These are phyloP conservation scores for Trichoderma polysporum DNA, from an alignment of 2,329 filamentous ascomycete genomes.

Conservation along the genomic window DNA sequence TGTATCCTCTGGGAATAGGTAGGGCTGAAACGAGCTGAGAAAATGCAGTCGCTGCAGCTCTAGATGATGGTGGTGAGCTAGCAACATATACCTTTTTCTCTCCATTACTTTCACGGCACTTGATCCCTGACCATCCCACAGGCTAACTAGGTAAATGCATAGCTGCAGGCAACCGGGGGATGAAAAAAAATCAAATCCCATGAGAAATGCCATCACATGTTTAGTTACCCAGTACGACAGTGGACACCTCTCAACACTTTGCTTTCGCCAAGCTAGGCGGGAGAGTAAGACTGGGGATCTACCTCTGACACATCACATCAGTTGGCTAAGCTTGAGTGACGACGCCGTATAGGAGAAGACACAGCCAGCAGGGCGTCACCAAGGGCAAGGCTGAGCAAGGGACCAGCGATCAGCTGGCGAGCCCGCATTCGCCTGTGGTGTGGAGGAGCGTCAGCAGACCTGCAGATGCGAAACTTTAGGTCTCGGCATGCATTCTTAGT, in stretches of 20 bases:
- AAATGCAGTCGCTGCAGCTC: background rate
- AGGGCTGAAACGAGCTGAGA: slow-evolving; percentile 12
- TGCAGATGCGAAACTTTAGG: slow-evolving; percentile 6
- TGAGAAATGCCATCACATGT: slow-evolving; percentile 12
- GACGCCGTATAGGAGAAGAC: background rate
- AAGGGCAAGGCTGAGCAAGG: slow-evolving; percentile 16
- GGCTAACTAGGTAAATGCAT: background rate
- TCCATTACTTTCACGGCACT: background rate
- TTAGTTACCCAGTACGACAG: background rate
- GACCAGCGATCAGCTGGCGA: slow-evolving; percentile 15
- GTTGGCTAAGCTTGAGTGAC: background rate
- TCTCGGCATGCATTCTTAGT: slow-evolving; percentile 11
- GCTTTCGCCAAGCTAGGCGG: background rate
- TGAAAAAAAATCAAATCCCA: background rate
- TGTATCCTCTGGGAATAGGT: background rate
- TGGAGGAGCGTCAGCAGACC: slow-evolving; percentile 20
- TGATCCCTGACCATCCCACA: background rate
- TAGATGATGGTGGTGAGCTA: slow-evolving; percentile 7
- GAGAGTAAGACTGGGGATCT: background rate
- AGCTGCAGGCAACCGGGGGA: background rate
- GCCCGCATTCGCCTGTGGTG: slow-evolving; percentile 5
- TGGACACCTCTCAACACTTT: background rate
- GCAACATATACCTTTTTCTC: slow-evolving; percentile 8
- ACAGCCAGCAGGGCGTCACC: slow-evolving; percentile 7
- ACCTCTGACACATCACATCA: slow-evolving; percentile 6